Base-by-base conservation (phyloP, 257 asterid genomes). In the Nicotiana tomentosiformis region DNA sequence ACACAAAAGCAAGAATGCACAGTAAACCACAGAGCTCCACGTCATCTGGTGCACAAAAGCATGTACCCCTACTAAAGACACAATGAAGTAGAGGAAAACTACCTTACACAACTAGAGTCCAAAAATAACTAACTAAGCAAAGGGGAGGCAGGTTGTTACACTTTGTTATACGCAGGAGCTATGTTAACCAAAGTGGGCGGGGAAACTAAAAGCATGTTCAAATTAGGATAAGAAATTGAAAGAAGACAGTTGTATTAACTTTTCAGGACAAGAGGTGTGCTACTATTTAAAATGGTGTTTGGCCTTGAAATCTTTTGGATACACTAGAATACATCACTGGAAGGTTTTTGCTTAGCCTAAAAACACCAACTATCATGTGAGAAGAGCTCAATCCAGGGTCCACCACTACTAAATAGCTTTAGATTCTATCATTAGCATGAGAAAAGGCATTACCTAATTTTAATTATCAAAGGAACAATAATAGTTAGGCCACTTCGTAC, bases 301-400 rank as follows among this genome's bases (percentile, higher is more conserved):
- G 86, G 83, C 88, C 87, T 56, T 55, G 79, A 76, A 80, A 81
- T 89, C 66, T 85, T 74, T 74, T 83, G 86, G 86, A 72, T 57
- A 62, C 43, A 82, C 66, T 26, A 65, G 77, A 72, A 85, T 55
- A 79, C 82, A 86, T 77, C 80, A 64, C 84, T 56, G 86, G 77
- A 87, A 82, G 88, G 87, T 76, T 82, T 85, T 77, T 70, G 85
- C 86, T 83, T 87, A 62, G 85, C 78, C 80, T 65, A 79, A 87
- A 76, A 82, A 87, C 70, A 82, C 77, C 74, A 86, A 90, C 84
- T 82, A 82, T 93, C 87, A 87, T 84, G 90, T 26, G 95, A 90
- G 89, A 82, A 62, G 89, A 87, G 89, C 88, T 60, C 78, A 91
- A 83, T 81, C 77, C 81, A 51, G 82, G 83, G 81, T 82, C 84